Base-by-base conservation (phyloP, 257 asterid species). In the Solanum raphanifolium region DNA sequence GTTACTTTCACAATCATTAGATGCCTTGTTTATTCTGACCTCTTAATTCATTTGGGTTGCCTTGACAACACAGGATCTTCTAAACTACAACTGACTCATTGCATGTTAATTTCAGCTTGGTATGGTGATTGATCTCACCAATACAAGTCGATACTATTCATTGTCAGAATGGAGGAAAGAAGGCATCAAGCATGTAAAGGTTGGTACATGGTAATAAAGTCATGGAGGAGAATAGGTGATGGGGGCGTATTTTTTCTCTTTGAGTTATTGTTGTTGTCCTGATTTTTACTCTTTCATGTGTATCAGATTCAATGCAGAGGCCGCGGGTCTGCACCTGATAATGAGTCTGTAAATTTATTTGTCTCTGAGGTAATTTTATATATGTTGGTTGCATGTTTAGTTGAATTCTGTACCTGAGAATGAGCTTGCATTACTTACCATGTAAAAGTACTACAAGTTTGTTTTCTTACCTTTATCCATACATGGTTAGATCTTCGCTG, bases 281-380 rank as follows among this genome's bases (percentile, higher is more conserved):
- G 60, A 73, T 69, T 72, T 52, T 85, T 46, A 9, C 69, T 10
- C 71, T 88, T 71, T 89, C 43, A 87, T 85, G 68, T 87, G 83
- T 87, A 89, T 88, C 89, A 97, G 99, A 95, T 97, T 92, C 94
- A 95, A 68, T 97, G 99, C 94, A 96, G 92, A 93, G 99, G 99
- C 79, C 99, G 98, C 84, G 98, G 95, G 92, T 94, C 99, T 82
- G 98, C 94, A 83, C 99, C 99, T 23, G 99, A 97, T 88, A 96
- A 92, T 72, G 98, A 95, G 91, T 91, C 93, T 43, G 99, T 97
- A 83, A 97, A 97, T 92, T 87, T 87, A 84, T 97, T 97, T 92
- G 95, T 95, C 84, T 92, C 93, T 75, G 99, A 97, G 98, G 99
- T 96, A 91, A 85, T 90, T 75, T 32, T 83, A 65, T n/a, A 29